Evolutionary conservation across 2,329 filamentous ascomycete genomes (phyloP).

Genomic region (Pseudogymnoascus destructans): DNA sequence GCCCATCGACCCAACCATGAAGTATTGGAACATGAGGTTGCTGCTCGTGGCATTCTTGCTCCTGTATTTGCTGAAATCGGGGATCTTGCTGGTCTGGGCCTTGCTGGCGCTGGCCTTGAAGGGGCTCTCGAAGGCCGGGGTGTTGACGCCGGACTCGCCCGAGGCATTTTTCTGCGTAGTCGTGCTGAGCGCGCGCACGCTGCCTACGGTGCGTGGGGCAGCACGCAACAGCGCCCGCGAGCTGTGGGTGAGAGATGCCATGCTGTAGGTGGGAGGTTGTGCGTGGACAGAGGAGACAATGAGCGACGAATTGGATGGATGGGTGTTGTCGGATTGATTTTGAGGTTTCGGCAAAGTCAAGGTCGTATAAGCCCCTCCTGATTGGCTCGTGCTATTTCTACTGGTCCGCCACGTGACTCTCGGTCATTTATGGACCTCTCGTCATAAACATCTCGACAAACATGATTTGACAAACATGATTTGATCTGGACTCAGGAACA

Average conservation of each 20-base stretch:
- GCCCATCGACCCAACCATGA: slow-evolving; percentile 95
- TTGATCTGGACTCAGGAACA: background rate
- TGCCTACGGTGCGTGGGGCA: slow-evolving; percentile 29
- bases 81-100: slow-evolving; percentile 54
- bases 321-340: slow-evolving; percentile 10
- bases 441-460: background rate
- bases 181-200: slow-evolving; percentile 44
- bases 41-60: slow-evolving; percentile 51
- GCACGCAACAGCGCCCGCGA: slow-evolving; percentile 57
- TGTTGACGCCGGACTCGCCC: slow-evolving; percentile 17
- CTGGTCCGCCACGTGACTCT: background rate
- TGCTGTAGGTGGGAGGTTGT: slow-evolving; percentile 28
- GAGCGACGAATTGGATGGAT: slow-evolving; percentile 7
- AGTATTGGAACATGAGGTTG: slow-evolving; percentile 91
- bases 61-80: slow-evolving; percentile 81
- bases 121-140: slow-evolving; percentile 43
- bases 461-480: background rate
- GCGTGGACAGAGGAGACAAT: slow-evolving; percentile 5
- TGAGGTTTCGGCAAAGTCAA: slow-evolving; percentile 9
- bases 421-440: background rate
- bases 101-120: slow-evolving; percentile 41
- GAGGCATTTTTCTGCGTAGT: slow-evolving; percentile 25
- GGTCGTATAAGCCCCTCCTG: slow-evolving; percentile 2
- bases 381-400: background rate
- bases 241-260: slow-evolving; percentile 57